Base-by-base conservation (phyloP, 148 eudicot genomes). In the Gaultheria prostrata region DNA sequence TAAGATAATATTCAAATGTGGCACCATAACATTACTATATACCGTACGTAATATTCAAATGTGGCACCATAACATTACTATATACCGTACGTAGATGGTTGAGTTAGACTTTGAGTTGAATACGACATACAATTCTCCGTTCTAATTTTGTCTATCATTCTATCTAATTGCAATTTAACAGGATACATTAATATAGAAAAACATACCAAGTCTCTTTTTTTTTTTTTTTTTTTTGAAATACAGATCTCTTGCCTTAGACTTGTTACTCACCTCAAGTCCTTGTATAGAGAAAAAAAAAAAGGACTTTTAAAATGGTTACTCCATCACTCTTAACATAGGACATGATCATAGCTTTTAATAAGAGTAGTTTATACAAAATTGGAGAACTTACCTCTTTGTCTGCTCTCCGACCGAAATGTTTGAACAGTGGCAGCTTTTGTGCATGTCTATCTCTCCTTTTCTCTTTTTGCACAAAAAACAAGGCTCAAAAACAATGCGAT, bases 381-480 rank as follows among this genome's bases (percentile, higher is more conserved):
- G 82, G 82, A 85, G 89, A 84, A 89, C 83, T 94, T 83, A 86
- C 89, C 92, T 82, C 69, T 80, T 92, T 91, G 94, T 89, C 93
- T 88, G 89, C 88, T 82, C 92, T 91, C 88, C 86, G 89, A 91
- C 94, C 94, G 80, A 94, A 92, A 87, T 91, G 90, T 94, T 67
- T 90, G 92, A 91, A 91, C 88, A 89, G 87, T 92, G 94, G 91
- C 98, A 91, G 91, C 93, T 95, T 93, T 93, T 90, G 53, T 84
- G 95, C 93, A 86, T 90, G 90, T 89, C 88, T 86, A 65, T 84
- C 88, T 69, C 75, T 69, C 85, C 73, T 13, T 83, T 49, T 83
- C 53, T 48, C 87, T 76, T 81, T 46, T 50, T 45, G 79, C 89
- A 87, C 90, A 87, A 85, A 90, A 90, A 88, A 89, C 83, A 85